Percentiles rank a stretch among this genome's conserved stretches.
These are phyloP conservation scores for Metschnikowia reukaufii DNA, from an alignment of 805 yeast species.

Conservation along the genomic window DNA sequence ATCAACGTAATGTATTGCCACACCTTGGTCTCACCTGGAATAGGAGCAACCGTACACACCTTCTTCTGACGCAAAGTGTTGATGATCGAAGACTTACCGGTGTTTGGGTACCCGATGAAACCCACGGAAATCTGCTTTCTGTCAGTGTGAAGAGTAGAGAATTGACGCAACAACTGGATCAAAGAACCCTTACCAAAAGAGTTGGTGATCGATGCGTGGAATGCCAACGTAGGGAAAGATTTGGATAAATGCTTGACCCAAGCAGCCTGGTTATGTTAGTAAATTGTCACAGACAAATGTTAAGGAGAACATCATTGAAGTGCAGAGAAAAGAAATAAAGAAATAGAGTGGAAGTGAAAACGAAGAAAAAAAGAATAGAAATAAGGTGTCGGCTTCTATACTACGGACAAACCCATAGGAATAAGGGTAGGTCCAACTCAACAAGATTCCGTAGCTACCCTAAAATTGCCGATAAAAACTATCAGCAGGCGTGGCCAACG, in stretches of 20 bases:
- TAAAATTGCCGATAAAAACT: slow-evolving; percentile 44
- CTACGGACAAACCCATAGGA: slow-evolving; percentile 65
- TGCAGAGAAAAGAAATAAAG: not conserved
- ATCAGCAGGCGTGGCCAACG: slow-evolving; percentile 33
- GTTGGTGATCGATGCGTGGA: slow-evolving; percentile 96
- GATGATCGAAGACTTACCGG: slow-evolving; percentile 96
- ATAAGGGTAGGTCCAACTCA: slow-evolving; percentile 71
- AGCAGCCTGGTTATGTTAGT: slow-evolving; percentile 69
- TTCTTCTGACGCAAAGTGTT: slow-evolving; percentile 92
- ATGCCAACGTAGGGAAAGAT: slow-evolving; percentile 91
- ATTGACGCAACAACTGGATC: slow-evolving; percentile 90
- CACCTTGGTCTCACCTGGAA: slow-evolving; percentile 98
- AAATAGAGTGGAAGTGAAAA: slow-evolving; percentile 7
- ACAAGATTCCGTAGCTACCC: slow-evolving; percentile 59
- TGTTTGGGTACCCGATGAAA: slow-evolving; percentile 94
- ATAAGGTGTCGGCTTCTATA: slow-evolving; percentile 74
- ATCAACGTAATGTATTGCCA: slow-evolving; percentile 98
- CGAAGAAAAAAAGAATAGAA: slow-evolving; percentile 5
- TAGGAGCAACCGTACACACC: slow-evolving; percentile 96
- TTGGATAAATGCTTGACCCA: slow-evolving; percentile 96
- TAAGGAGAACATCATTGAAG: not conserved
- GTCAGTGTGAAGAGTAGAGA: slow-evolving; percentile 84
- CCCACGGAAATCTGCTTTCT: slow-evolving; percentile 97
- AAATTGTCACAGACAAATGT: slow-evolving; percentile 9
- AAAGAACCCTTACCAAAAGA: slow-evolving; percentile 97